Base-by-base conservation (phyloP, 495 filamentous ascomycete species). In the Hypoxylon subgilvum region DNA sequence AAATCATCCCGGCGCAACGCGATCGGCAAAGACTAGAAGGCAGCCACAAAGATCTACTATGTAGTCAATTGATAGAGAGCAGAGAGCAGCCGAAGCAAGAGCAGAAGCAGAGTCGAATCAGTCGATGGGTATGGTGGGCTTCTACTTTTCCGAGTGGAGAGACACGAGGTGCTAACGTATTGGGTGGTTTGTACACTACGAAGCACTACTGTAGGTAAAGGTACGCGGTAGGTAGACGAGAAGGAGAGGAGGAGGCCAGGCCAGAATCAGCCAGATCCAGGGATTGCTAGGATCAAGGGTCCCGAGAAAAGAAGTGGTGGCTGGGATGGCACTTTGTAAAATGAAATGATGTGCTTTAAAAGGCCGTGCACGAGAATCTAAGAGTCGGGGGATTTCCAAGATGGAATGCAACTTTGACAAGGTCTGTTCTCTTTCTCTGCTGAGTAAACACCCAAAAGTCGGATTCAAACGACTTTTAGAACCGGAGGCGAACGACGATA, bases 311-410 rank as follows among this genome's bases (percentile, higher is more conserved):
- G 53, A 57, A 34, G 49, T 57, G 54, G 61, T 54, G 54, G 61
- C 45, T 56, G 32, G 52, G 52, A 47, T 62, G 47, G 30, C 14
- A 46, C 46, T 50, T 10, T 48, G 14, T 25, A 45, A 64, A 64
- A 64, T 64, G 61, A 64, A 53, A 58, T 64, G 54, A 64, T 64
- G 54, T 64, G 61, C 54, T 59, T 54, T 8, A 50, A n/a, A n/a
- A 63, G 54, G 16, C 61, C 61, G 61, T 64, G 61, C 61, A 49
- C 61, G 17, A 34, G 44, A 53, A 53, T 53, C 48, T 42, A 17
- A 30, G 25, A 34, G 7, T 17, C 57, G 30, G 53, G 48, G 38
- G 36, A 57, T 63, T 39, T 36, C n/a, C 23, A 39, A 47, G 35
- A 52, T 52, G 13, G 28, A 41, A 54, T 55, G 30, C 44, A 38